phyloP scores from a whole-genome alignment of 192 early-diverging fungal genomes.

The Rhizophagus clarus region DNA sequence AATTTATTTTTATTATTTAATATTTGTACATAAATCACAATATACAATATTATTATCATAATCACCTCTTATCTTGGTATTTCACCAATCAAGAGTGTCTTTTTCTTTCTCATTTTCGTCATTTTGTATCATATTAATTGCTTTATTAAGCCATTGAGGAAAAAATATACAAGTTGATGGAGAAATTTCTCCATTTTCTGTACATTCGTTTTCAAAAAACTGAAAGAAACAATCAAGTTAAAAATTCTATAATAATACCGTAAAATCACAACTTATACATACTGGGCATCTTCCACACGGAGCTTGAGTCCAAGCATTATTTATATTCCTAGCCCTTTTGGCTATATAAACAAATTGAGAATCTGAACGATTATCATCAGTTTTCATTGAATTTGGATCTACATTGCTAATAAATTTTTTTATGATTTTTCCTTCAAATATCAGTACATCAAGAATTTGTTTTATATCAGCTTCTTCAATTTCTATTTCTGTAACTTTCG shows the following conservation, averaged over 20 bases:
- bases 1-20: no score
- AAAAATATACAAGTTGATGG: conserved; percentile 16
- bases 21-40: no score
- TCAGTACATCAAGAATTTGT: conserved; percentile 12
- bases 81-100: conserved; percentile 4
- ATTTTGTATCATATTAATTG: not conserved
- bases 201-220: conserved; percentile 24
- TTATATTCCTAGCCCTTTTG: conserved; percentile 35
- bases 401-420: not conserved
- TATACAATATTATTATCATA: no score
- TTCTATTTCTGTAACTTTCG: conserved; percentile 22
- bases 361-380: conserved; percentile 29
- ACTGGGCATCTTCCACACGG: conserved; percentile 93
- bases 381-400: conserved; percentile 1
- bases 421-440: conserved; percentile 23
- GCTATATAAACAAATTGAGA: conserved; percentile 61
- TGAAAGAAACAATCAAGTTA: not conserved
- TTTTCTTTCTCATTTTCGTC: not conserved
- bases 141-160: conserved; percentile 9
- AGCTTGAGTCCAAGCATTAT: conserved; percentile 70
- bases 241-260: not conserved
- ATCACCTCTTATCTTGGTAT: not conserved
- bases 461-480: conserved; percentile 18
- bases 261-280: not conserved
- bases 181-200: conserved; percentile 22